Percentiles rank a stretch among this genome's conserved stretches.
phyloP scores from a whole-genome alignment of 192 early-diverging fungal genomes.

The Phlyctochytrium bullatum region DNA sequence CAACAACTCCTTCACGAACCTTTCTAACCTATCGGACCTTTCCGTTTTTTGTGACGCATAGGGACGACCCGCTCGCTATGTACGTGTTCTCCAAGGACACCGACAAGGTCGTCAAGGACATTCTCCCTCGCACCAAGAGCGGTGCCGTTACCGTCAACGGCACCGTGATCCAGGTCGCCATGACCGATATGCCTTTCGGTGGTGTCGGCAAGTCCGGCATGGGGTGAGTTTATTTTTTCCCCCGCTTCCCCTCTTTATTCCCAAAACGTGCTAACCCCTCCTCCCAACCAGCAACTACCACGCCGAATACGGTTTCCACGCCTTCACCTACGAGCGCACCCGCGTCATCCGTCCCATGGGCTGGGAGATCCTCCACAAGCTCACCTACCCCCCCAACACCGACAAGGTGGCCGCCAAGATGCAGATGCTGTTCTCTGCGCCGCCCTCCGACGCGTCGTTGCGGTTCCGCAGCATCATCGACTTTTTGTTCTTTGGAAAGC shows the following conservation, averaged over 20 bases:
- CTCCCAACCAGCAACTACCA: conserved; percentile 60
- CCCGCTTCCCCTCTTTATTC: background rate
- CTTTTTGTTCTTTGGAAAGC: no score
- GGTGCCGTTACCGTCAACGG: conserved; percentile 82
- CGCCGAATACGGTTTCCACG: conserved; percentile 61
- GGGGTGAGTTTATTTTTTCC: conserved; percentile 43
- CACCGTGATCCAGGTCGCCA: conserved; percentile 59
- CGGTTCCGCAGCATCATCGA: no score
- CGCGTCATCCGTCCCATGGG: conserved; percentile 4
- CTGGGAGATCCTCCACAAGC: background rate
- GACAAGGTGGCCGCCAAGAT: background rate
- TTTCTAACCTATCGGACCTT: no score
- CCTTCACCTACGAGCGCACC: conserved; percentile 15
- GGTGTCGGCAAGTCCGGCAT: conserved; percentile 84
- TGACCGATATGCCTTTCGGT: conserved; percentile 74
- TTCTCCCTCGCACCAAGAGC: conserved; percentile 70
- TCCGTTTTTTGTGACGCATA: background rate
- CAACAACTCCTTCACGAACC: background rate
- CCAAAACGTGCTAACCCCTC: background rate
- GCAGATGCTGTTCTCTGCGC: background rate
- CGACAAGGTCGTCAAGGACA: conserved; percentile 56
- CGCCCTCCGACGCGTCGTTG: no score
- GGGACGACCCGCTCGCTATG: conserved; percentile 73
- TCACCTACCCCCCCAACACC: conserved; percentile 5
- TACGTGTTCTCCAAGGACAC: conserved; percentile 65